These are phyloP conservation scores for Talaromyces borbonicus DNA, from an alignment of 495 filamentous ascomycete genomes.

Conservation along the genomic window DNA sequence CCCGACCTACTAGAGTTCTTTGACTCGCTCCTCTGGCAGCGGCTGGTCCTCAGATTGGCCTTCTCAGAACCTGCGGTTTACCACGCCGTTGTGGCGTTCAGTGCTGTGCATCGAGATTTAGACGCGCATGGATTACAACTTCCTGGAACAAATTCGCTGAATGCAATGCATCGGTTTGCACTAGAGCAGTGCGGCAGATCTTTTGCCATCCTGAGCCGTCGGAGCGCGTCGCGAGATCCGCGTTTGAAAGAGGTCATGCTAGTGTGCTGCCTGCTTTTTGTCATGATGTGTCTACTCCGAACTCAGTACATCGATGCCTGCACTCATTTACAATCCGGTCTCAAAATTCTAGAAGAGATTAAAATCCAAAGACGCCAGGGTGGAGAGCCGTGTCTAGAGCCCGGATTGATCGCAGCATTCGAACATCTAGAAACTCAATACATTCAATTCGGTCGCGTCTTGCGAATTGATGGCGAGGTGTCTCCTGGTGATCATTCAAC, in stretches of 20 bases:
- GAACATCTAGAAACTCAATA: not conserved
- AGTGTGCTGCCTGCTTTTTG: slow-evolving; percentile 14
- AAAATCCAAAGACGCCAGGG: not conserved
- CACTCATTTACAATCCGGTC: slow-evolving; percentile 10
- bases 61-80: slow-evolving; percentile 38
- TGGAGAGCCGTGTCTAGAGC: not conserved
- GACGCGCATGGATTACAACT: slow-evolving; percentile 7
- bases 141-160: slow-evolving; percentile 2
- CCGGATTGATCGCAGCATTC: not conserved
- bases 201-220: slow-evolving; percentile 7
- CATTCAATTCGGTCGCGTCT: not conserved
- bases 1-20: slow-evolving; percentile 35
- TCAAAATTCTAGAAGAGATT: slow-evolving; percentile 10
- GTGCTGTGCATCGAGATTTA: slow-evolving; percentile 27
- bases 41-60: slow-evolving; percentile 33
- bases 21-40: slow-evolving; percentile 36
- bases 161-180: slow-evolving; percentile 12
- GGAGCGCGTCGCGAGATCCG: slow-evolving; percentile 13
- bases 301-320: slow-evolving; percentile 13
- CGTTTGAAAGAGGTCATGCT: slow-evolving; percentile 10
- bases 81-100: slow-evolving; percentile 41
- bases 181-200: slow-evolving; percentile 11
- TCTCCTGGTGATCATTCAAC: no score
- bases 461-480: no score
- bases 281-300: slow-evolving; percentile 11